Evolutionary conservation across 2,329 filamentous ascomycete genomes (phyloP).

Genomic region (Pseudogymnoascus sp.): DNA sequence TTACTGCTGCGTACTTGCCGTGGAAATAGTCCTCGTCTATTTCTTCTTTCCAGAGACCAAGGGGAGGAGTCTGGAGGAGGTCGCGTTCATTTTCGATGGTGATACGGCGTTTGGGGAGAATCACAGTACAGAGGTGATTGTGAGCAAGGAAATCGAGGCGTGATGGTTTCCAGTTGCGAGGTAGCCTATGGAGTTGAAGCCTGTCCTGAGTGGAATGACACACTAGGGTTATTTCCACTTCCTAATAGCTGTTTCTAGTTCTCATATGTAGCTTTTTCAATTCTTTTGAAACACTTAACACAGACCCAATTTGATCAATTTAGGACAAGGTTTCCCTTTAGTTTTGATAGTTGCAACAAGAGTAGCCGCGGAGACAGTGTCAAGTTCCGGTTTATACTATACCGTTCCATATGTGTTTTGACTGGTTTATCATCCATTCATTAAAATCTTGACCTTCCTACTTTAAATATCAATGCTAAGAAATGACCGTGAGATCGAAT

Average conservation of each 20-base stretch:
- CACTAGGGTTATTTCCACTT: background rate
- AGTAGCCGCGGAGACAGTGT: no score
- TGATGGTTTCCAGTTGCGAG: background rate
- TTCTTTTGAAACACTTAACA: background rate
- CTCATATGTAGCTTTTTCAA: background rate
- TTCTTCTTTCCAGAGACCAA: slow-evolving; percentile 20
- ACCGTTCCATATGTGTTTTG: no score
- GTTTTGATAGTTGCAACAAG: no score
- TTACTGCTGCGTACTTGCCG: slow-evolving; percentile 17
- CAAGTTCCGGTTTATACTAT: no score
- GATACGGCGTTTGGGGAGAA: slow-evolving; percentile 14
- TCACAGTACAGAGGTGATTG: background rate
- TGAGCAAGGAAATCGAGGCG: background rate
- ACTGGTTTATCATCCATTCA: no score
- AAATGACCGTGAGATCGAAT: no score
- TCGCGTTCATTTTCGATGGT: slow-evolving; percentile 20
- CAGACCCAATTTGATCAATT: no score
- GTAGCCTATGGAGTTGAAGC: background rate
- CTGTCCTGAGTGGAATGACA: background rate
- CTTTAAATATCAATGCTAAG: no score
- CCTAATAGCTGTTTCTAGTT: background rate
- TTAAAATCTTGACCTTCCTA: no score
- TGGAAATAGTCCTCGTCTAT: slow-evolving; percentile 14
- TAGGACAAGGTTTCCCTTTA: no score
- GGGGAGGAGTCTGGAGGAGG: slow-evolving; percentile 19